Conservation (phyloP, 176 grass and related monocot species). For the Pontederia paniculata region DNA sequence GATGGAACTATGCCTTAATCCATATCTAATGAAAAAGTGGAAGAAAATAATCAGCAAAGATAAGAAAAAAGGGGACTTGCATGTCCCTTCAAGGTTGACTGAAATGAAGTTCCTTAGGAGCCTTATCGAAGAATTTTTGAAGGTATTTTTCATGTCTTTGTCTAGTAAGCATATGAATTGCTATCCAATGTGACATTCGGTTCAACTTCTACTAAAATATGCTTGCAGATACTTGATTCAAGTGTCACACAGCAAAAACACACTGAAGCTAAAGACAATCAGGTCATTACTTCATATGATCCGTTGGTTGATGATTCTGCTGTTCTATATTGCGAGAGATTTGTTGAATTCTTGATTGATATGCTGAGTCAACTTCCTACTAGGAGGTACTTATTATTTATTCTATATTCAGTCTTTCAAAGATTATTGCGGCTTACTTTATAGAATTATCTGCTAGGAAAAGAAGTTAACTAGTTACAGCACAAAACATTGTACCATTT, state of each 20-base stretch:
- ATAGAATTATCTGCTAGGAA: no score
- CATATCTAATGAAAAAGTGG: slow-evolving; percentile 93
- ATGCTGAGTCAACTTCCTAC: slow-evolving; percentile 97
- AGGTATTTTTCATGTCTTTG: slow-evolving; percentile 37
- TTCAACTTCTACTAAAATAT: background rate
- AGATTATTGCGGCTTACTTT: background rate
- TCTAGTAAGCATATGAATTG: background rate
- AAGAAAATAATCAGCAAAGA: slow-evolving; percentile 85
- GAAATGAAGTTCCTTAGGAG: slow-evolving; percentile 72
- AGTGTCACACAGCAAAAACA: slow-evolving; percentile 50
- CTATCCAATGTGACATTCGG: background rate
- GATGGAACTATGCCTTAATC: slow-evolving; percentile 91
- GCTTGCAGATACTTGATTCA: slow-evolving; percentile 64
- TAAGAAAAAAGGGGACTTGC: slow-evolving; percentile 43
- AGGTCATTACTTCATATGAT: slow-evolving; percentile 28
- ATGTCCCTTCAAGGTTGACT: slow-evolving; percentile 43
- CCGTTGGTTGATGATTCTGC: slow-evolving; percentile 71
- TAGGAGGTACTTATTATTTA: slow-evolving; percentile 39
- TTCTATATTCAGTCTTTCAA: background rate
- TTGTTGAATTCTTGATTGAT: slow-evolving; percentile 99
- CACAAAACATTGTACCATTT: no score
- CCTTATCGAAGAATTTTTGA: slow-evolving; percentile 87
- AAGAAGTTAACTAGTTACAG: no score
- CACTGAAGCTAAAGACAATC: slow-evolving; percentile 32
- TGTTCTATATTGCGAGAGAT: slow-evolving; percentile 92